Base-by-base conservation (phyloP, 2,329 filamentous ascomycete species). In the Pseudogymnoascus sp. region DNA sequence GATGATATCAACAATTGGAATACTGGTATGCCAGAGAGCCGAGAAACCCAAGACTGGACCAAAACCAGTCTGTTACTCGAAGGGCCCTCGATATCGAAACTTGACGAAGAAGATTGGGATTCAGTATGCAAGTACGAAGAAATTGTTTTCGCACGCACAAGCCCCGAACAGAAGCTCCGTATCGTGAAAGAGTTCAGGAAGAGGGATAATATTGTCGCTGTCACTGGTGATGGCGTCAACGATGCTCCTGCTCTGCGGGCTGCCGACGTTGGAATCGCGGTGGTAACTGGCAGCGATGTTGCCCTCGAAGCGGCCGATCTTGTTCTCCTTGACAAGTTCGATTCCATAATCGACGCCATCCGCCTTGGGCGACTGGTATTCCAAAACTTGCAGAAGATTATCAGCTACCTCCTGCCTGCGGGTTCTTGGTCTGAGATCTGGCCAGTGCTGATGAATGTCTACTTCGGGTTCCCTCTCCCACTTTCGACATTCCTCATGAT, bases 351-450 rank as follows among this genome's bases (percentile, higher is more conserved):
- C 4, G 83, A 89, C 70, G 89, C 89, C 0, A 84, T 92, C 2
- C 80, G 85, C 66, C 90, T 88, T 64, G 89, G 89, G 0, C 82
- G 89, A 12, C 83, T 90, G 5, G 87, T 91, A n/a, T 92, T 89
- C 74, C 87, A 91, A 73, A 92, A 92, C 69, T 76, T 92, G 60
- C 89, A 90, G 73, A 92, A 93, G 79, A 70, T 82, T 0, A 83
- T 86, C 63, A 77, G 79, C 26, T 86, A 86, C 46, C 74, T 83
- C 0, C 72, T 84, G 0, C 81, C 81, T 0, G 82, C 82, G 0
- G 82, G 82, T 38, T 78, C 75, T 59, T 84, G 78, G 75, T 83
- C 81, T 4, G 82, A 84, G 69, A 83, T 84, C 66, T 83, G 81
- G 80, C 82, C 82, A 0, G 81, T 84, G 0, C 35, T 84, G 1